Conservation (phyloP, 2,329 filamentous ascomycete genomes). For the Lomentospora prolificans region DNA sequence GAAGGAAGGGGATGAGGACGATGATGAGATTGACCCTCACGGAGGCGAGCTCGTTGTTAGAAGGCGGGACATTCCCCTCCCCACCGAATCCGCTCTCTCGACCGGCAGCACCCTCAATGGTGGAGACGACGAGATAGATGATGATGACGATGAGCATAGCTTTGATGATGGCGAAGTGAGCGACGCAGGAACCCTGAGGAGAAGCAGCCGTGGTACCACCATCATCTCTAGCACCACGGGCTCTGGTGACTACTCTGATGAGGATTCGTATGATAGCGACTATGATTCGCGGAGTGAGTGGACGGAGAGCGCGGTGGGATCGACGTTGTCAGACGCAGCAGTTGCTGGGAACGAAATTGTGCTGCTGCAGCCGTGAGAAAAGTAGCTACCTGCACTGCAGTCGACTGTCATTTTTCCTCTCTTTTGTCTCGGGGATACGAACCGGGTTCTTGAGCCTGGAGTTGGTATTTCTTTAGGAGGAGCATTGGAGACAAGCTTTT, state of each 20-base stretch:
- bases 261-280: constrained; percentile 11
- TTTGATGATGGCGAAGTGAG: constrained; percentile 27
- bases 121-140: constrained; percentile 11
- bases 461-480: not conserved
- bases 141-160: constrained; percentile 5
- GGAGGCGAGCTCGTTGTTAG: constrained; percentile 1
- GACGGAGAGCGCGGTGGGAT: constrained; percentile 32
- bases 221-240: constrained; percentile 29
- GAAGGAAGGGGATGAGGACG: constrained; percentile 36
- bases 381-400: constrained; percentile 12
- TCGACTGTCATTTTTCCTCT: constrained; percentile 8
- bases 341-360: constrained; percentile 13
- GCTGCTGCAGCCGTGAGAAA: constrained; percentile 13
- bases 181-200: constrained; percentile 40
- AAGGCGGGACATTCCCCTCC: not conserved
- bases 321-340: constrained; percentile 16
- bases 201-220: constrained; percentile 38
- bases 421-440: not conserved
- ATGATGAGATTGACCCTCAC: constrained; percentile 4
- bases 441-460: not conserved
- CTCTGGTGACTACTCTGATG: constrained; percentile 28
- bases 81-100: constrained; percentile 6
- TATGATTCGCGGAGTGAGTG: constrained; percentile 34
- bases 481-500: not conserved
- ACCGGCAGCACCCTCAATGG: constrained; percentile 10